Conservation (phyloP, 768 basidiomycete species). For the Russula dissimulans region DNA sequence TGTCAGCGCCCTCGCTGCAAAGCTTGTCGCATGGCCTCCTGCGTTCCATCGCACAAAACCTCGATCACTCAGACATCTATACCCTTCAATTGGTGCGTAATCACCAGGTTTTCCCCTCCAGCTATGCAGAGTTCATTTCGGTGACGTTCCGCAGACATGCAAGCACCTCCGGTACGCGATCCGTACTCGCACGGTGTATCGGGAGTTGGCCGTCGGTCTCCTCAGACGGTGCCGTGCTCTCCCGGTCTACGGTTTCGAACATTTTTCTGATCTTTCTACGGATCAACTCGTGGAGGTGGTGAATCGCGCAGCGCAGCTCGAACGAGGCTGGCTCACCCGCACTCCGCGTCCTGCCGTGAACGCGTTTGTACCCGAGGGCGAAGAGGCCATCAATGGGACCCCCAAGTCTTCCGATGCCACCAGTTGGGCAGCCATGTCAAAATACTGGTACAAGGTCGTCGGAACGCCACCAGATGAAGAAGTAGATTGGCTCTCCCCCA, state of each 20-base stretch:
- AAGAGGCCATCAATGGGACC: not conserved
- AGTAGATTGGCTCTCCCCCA: constrained; percentile 69
- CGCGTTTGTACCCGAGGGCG: constrained; percentile 19
- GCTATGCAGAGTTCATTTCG: not conserved
- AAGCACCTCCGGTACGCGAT: constrained; percentile 51
- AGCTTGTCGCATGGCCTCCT: constrained; percentile 61
- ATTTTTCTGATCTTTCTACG: constrained; percentile 54
- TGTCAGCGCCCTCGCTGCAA: constrained; percentile 19
- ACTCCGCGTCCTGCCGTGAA: constrained; percentile 42
- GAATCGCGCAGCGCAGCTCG: constrained; percentile 51
- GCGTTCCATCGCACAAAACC: constrained; percentile 54
- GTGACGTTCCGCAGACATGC: constrained; percentile 39
- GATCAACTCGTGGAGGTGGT: constrained; percentile 53
- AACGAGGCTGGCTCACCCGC: constrained; percentile 51
- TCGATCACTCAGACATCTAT: constrained; percentile 52
- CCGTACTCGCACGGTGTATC: constrained; percentile 58
- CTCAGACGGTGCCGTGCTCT: constrained; percentile 59
- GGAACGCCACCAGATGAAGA: constrained; percentile 58
- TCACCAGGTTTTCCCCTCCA: not conserved
- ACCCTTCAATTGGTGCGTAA: constrained; percentile 52
- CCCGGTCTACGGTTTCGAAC: constrained; percentile 61
- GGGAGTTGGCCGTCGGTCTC: constrained; percentile 51
- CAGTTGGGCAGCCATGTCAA: constrained; percentile 23
- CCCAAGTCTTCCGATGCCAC: not conserved
- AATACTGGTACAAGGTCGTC: constrained; percentile 60